Evolutionary conservation across 305 asterid species (phyloP).

Genomic region (Ajuga reptans): DNA sequence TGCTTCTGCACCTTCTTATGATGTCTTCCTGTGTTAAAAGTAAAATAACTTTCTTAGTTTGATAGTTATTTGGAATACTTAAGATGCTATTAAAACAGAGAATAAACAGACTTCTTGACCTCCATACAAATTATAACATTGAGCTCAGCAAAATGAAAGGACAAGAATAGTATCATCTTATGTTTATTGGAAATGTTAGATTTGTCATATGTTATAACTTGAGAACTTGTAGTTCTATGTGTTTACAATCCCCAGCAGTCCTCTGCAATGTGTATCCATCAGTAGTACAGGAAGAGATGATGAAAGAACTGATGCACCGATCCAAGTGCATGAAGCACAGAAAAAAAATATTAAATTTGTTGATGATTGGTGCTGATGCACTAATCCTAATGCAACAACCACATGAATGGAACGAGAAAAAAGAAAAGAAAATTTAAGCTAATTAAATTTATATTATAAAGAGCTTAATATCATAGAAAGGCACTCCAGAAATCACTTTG

Average conservation of each 20-base stretch:
- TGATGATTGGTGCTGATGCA: neutral
- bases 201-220: neutral
- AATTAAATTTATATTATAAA: neutral
- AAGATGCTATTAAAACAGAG: neutral
- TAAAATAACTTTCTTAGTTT: neutral
- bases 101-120: neutral
- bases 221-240: no score
- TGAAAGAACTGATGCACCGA: neutral
- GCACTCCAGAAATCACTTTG: neutral
- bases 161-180: no score
- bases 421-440: neutral
- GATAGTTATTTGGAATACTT: neutral
- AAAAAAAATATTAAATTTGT: no score
- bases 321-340: no score
- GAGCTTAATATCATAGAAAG: neutral
- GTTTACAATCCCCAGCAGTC: neutral
- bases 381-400: neutral
- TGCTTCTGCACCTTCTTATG: constrained; percentile 75
- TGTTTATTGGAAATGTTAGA: neutral
- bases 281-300: neutral
- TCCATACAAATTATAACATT: neutral
- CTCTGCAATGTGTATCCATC: neutral
- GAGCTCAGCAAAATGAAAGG: neutral
- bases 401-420: neutral
- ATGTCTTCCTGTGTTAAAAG: constrained; percentile 65